These are phyloP conservation scores for Cytidiella melzeri DNA, from an alignment of 768 basidiomycete species.

Conservation along the genomic window DNA sequence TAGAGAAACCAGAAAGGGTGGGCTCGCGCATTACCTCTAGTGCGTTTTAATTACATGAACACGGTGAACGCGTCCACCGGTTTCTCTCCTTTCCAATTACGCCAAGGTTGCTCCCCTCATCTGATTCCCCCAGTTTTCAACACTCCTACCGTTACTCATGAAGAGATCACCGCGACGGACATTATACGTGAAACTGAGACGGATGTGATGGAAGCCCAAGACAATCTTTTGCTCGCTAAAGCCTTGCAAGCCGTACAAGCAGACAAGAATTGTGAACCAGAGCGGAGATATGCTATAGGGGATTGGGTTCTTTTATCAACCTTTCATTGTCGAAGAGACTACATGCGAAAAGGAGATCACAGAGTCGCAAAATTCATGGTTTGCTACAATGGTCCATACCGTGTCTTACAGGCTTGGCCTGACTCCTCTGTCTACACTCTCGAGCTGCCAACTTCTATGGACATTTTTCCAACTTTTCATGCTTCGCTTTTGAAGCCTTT, in stretches of 20 bases:
- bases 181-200: constrained; percentile 23
- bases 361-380: too few species aligned
- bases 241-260: constrained; percentile 21
- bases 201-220: too few species aligned
- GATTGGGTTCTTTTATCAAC: constrained; percentile 34
- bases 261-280: constrained; percentile 19
- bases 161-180: not conserved
- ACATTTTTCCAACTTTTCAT: too few species aligned
- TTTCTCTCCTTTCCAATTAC: constrained; percentile 19
- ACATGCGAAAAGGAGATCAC: constrained; percentile 17
- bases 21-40: too few species aligned
- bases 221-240: too few species aligned
- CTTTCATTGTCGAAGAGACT: constrained; percentile 19
- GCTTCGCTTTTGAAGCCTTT: constrained; percentile 24
- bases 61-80: constrained; percentile 19
- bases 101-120: constrained; percentile 12
- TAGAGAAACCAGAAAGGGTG: constrained; percentile 20
- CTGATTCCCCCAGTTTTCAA: constrained; percentile 14
- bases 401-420: constrained; percentile 18
- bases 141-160: not conserved
- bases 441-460: too few species aligned
- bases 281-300: constrained; percentile 22
- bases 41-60: too few species aligned
- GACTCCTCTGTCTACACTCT: too few species aligned
- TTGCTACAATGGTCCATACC: constrained; percentile 24